A percentile compares a stretch with the other conserved stretches of the same genome.
Conservation (phyloP, 2,329 filamentous ascomycete species). For the Talaromyces sp. region DNA sequence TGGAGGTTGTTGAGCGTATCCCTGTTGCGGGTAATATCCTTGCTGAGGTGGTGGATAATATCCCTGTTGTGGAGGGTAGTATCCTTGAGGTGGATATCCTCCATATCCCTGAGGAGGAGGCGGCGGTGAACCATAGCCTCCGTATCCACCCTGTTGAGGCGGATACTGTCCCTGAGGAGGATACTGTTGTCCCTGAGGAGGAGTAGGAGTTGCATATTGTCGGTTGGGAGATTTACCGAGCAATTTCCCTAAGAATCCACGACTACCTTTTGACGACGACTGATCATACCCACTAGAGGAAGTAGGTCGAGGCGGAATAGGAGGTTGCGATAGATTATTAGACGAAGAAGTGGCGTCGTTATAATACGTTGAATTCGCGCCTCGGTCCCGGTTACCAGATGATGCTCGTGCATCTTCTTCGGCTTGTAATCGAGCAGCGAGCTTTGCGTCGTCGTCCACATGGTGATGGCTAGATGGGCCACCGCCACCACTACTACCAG, state of each 20-base stretch:
- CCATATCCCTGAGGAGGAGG: slow-evolving; percentile 23
- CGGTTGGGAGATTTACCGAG: slow-evolving; percentile 11
- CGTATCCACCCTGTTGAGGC: slow-evolving; percentile 6
- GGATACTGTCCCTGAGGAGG: slow-evolving; percentile 6
- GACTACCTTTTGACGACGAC: slow-evolving; percentile 3
- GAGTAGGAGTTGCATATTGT: neutral
- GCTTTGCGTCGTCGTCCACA: slow-evolving; percentile 62
- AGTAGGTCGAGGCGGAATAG: slow-evolving; percentile 1
- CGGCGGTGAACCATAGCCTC: slow-evolving; percentile 8
- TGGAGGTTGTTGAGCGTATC: slow-evolving; percentile 30
- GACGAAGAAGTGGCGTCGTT: slow-evolving; percentile 10
- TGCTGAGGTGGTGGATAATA: slow-evolving; percentile 29
- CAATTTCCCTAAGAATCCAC: slow-evolving; percentile 17
- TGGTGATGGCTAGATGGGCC: slow-evolving; percentile 19
- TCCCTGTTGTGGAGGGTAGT: slow-evolving; percentile 25
- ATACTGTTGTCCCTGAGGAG: slow-evolving; percentile 1
- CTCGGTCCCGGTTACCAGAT: slow-evolving; percentile 20
- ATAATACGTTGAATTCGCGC: slow-evolving; percentile 48
- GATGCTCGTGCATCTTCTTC: slow-evolving; percentile 69
- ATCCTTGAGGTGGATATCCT: slow-evolving; percentile 18
- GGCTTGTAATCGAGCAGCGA: slow-evolving; percentile 73
- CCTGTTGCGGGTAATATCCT: slow-evolving; percentile 23
- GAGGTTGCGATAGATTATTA: slow-evolving; percentile 16
- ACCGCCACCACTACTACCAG: too few relatives aligned
- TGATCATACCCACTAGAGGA: slow-evolving; percentile 3